A percentile compares a stretch with the other conserved stretches of the same genome.
These are phyloP conservation scores for Prunus fruticosa DNA, from an alignment of 306 rosid species.

Conservation along the genomic window DNA sequence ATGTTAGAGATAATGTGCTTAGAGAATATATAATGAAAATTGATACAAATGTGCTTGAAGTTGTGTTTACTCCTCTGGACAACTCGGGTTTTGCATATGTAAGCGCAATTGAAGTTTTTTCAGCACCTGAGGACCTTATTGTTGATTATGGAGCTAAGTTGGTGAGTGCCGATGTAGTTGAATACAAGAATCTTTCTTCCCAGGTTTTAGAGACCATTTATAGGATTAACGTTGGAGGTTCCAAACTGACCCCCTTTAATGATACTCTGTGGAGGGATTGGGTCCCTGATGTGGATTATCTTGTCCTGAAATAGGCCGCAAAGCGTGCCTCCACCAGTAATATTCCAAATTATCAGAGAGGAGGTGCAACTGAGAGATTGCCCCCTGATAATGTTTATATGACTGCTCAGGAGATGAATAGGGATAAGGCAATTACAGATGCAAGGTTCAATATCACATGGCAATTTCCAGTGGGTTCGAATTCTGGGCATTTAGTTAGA, in stretches of 20 bases:
- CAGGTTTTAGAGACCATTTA: constrained; percentile 69
- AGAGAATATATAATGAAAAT: constrained; percentile 60
- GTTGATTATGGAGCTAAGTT: constrained; percentile 65
- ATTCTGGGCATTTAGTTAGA: constrained; percentile 53
- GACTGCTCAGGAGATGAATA: constrained; percentile 91
- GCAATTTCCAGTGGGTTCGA: constrained; percentile 57
- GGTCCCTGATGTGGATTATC: constrained; percentile 79
- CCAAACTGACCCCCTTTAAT: constrained; percentile 73
- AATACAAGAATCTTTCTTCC: constrained; percentile 54
- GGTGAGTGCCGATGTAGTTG: constrained; percentile 44
- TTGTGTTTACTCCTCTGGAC: constrained; percentile 48
- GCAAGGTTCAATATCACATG: constrained; percentile 78
- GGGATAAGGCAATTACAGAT: constrained; percentile 38
- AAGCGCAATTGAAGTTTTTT: constrained; percentile 71
- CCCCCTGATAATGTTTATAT: constrained; percentile 78
- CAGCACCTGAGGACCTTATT: constrained; percentile 73
- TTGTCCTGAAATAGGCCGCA: constrained; percentile 65
- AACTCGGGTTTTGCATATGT: constrained; percentile 63
- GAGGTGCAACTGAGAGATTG: constrained; percentile 70
- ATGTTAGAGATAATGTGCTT: constrained; percentile 33
- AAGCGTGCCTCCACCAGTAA: constrained; percentile 50
- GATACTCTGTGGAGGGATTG: constrained; percentile 96
- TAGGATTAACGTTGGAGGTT: constrained; percentile 87
- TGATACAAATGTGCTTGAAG: constrained; percentile 42
- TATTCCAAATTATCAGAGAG: constrained; percentile 62